Percentiles rank a stretch among this genome's conserved stretches.
These are phyloP conservation scores for Emmonsiellopsis sp. DNA, from an alignment of 2,329 filamentous ascomycete genomes.

Conservation along the genomic window DNA sequence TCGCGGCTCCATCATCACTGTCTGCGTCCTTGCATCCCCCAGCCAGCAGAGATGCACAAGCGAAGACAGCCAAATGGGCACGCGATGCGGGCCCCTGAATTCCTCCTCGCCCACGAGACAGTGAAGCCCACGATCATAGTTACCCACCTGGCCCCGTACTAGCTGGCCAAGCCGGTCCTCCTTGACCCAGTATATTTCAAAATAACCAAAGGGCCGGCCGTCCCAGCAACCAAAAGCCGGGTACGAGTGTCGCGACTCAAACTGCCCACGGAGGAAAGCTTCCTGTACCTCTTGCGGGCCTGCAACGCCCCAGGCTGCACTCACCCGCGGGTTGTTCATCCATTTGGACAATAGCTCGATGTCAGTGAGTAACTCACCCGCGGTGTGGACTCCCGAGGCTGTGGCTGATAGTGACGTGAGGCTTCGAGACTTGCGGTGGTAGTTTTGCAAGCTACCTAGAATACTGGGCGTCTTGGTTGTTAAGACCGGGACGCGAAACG, in stretches of 20 bases:
- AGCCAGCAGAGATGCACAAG: conserved; percentile 79
- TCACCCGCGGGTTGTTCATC: conserved; percentile 79
- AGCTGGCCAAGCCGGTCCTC: conserved; percentile 71
- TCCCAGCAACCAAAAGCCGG: conserved; percentile 92
- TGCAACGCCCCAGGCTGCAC: conserved; percentile 70
- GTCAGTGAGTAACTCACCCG: conserved; percentile 42
- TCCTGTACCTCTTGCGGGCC: conserved; percentile 49
- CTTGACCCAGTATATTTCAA: conserved; percentile 97
- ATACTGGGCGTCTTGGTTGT: conserved; percentile 40
- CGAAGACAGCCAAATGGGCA: conserved; percentile 72
- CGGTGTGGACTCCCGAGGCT: not conserved
- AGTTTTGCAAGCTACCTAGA: conserved; percentile 17
- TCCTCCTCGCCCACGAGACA: conserved; percentile 87
- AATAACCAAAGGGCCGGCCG: conserved; percentile 89
- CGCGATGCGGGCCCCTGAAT: conserved; percentile 67
- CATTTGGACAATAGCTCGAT: conserved; percentile 67
- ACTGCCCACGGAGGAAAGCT: conserved; percentile 56
- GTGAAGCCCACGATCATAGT: conserved; percentile 85
- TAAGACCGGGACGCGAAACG: conserved; percentile 73
- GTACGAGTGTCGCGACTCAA: conserved; percentile 67
- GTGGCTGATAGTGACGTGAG: not conserved
- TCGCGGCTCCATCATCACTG: conserved; percentile 76
- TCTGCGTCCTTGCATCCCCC: conserved; percentile 70
- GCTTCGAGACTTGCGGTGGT: conserved; percentile 12
- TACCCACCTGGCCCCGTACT: conserved; percentile 54